These are phyloP conservation scores for Neopestalotiopsis rosae DNA, from an alignment of 2,329 filamentous ascomycete genomes.

Conservation along the genomic window DNA sequence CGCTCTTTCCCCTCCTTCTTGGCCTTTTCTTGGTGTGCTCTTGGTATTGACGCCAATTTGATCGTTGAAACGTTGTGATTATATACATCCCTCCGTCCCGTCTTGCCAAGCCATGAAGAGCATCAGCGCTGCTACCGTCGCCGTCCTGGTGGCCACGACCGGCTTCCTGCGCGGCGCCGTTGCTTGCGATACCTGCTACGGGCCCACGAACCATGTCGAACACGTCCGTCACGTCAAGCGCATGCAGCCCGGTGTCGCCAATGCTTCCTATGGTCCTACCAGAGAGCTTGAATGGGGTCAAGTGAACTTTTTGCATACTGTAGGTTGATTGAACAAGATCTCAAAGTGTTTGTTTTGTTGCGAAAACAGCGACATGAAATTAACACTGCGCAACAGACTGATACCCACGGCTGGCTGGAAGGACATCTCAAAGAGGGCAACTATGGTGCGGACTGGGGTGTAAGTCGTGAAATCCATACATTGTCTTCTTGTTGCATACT, in stretches of 20 bases:
- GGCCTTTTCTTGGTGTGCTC: slow-evolving; percentile 14
- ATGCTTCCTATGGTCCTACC: slow-evolving; percentile 48
- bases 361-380: not conserved
- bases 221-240: slow-evolving; percentile 54
- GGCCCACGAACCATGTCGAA: slow-evolving; percentile 45
- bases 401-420: slow-evolving; percentile 67
- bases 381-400: slow-evolving; percentile 44
- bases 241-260: slow-evolving; percentile 51
- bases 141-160: slow-evolving; percentile 21
- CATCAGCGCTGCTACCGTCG: not conserved
- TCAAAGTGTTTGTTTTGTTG: not conserved
- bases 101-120: slow-evolving; percentile 14
- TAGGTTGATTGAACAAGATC: slow-evolving; percentile 25
- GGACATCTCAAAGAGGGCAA: slow-evolving; percentile 66
- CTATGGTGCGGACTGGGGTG: slow-evolving; percentile 69
- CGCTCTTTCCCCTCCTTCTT: slow-evolving; percentile 4
- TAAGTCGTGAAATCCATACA: not conserved
- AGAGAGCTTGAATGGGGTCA: slow-evolving; percentile 64
- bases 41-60: not conserved
- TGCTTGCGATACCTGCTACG: slow-evolving; percentile 49
- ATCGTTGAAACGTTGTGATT: not conserved
- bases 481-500: not conserved
- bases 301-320: slow-evolving; percentile 65
- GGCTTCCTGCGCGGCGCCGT: slow-evolving; percentile 27
- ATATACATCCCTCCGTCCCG: not conserved